Evolutionary conservation across 805 yeast genomes (phyloP), one percentile per base, ranked within the genome.

Genomic region (Cyberlindnera galapagoensis): DNA sequence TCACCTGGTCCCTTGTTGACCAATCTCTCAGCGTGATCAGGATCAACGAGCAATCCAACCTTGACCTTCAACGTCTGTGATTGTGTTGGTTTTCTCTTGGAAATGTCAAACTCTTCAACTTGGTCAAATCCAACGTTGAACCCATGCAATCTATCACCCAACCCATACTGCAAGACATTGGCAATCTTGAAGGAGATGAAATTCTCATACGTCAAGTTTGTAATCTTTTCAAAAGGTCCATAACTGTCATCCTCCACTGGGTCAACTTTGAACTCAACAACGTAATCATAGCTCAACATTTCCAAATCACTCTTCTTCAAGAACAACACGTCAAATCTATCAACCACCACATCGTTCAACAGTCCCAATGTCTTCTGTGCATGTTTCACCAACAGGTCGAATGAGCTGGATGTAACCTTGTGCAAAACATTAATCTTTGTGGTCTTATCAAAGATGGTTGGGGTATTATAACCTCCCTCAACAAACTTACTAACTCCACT

Each of bases 1-100:
- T 74, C 81, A 24, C 71, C 67, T 8, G 97, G 97, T 2, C 97
- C 97, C 49, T 76, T 84, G 2, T 94, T 84, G 2, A 92, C 85
- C 27, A 84, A 60, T 57, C 79, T 82, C 46, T 87, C 96, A 39
- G 80, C 67, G 49, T 80, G 85, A 7, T 68, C 71, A 6, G 92
- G 65, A 49, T 88, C 76, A 9, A 86, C 65, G 26, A 73, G 60
- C 9, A 90, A 49, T 1, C 95, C 94, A 21, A 90, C 56, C 18
- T 61, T 63, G 26, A 72, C 51, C 3, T 52, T 50, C 47, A 53
- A 38, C 48, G 53, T 34, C 40, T 31, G 28, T 31, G 46, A 46
- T 14, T 51, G 47, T 1, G 59, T 44, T 1, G 80, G 71, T 49
- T 75, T 78, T 47, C 90, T 63, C 51, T 70, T 79, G 27, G 57